Percentiles rank a stretch among this genome's conserved stretches.
These are phyloP conservation scores for Pyrenula aspistea DNA, from an alignment of 495 filamentous ascomycete genomes.

Conservation along the genomic window DNA sequence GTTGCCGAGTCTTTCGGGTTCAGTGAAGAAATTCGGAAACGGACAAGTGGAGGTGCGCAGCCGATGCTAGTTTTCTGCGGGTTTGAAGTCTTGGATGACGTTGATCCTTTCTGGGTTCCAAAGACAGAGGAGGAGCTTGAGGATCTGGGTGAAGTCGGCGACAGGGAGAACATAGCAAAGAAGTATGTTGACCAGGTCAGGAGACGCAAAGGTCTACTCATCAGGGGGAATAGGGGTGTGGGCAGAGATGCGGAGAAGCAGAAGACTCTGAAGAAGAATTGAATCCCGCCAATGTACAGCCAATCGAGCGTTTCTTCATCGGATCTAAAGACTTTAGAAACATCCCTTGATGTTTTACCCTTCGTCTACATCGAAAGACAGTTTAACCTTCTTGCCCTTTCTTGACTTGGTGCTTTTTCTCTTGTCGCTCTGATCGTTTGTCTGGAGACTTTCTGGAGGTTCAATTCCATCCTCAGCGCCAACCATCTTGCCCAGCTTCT, in stretches of 20 bases:
- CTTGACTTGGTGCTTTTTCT: conserved; percentile 2
- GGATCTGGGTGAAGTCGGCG: conserved; percentile 86
- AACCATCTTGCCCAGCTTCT: conserved; percentile 4
- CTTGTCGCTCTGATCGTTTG: background rate
- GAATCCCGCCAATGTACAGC: background rate
- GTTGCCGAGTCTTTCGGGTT: conserved; percentile 95
- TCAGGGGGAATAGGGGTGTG: conserved; percentile 69
- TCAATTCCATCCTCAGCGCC: conserved; percentile 2
- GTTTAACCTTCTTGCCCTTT: conserved; percentile 5
- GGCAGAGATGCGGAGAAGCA: conserved; percentile 87
- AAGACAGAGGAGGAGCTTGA: conserved; percentile 94
- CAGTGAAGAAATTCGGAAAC: conserved; percentile 87
- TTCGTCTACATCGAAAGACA: conserved; percentile 5
- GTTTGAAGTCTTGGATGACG: conserved; percentile 75
- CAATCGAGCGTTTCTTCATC: background rate
- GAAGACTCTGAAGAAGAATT: conserved; percentile 81
- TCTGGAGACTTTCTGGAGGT: background rate
- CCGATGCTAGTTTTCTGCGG: conserved; percentile 90
- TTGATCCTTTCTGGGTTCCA: conserved; percentile 96
- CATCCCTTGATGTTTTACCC: background rate
- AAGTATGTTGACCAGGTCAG: conserved; percentile 87
- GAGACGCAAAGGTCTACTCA: conserved; percentile 70
- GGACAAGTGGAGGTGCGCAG: conserved; percentile 78
- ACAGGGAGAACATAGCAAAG: conserved; percentile 91
- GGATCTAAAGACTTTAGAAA: too few relatives aligned